Base-by-base conservation (phyloP, 148 eudicot species). In the Persicaria tinctoria region DNA sequence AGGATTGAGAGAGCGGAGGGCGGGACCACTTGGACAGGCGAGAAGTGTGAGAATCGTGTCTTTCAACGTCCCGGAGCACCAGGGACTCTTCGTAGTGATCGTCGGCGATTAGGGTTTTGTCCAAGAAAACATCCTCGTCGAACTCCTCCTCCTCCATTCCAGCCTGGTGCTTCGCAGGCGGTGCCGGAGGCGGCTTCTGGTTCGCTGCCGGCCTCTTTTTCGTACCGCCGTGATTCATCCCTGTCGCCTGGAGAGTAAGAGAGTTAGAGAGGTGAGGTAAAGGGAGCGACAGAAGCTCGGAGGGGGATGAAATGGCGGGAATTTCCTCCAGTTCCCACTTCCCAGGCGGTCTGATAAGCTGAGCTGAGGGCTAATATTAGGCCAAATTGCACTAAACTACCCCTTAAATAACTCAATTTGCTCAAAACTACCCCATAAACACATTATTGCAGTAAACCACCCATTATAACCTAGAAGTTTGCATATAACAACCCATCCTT, bases 11-110 rank as follows among this genome's bases (percentile, higher is more conserved):
- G 5, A 94, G 80, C 5, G 79, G 4, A 38, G 97, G 98, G 3
- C 98, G 97, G 2, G 84, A 79, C 97, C 98, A 94, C 77, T 94
- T 94, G 17, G 80, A 70, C 32, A 94, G 87, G 9, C 97, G 88
- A 16, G 75, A 56, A 32, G 93, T 66, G 10, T 87, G 72, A 47
- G 89, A 88, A 76, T 83, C 76, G 41, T 88, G 81, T 56, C 83
- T 87, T n/a, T 91, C 90, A 16, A 83, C 57, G 80, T 89, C 91
- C 54, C 89, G 89, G 41, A 91, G 89, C 47, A 84, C 76, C 38
- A 79, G 84, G 12, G 82, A 78, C 51, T 89, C 90, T 51, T 84
- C 80, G 13, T 84, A 8, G 78, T 56, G 46, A 51, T 80, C 97
- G 20, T 91, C 90, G 70, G 78, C 80, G 11, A 86, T 84, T 45